These are phyloP conservation scores for Carallia brachiata DNA, from an alignment of 345 rosid genomes.

Conservation along the genomic window DNA sequence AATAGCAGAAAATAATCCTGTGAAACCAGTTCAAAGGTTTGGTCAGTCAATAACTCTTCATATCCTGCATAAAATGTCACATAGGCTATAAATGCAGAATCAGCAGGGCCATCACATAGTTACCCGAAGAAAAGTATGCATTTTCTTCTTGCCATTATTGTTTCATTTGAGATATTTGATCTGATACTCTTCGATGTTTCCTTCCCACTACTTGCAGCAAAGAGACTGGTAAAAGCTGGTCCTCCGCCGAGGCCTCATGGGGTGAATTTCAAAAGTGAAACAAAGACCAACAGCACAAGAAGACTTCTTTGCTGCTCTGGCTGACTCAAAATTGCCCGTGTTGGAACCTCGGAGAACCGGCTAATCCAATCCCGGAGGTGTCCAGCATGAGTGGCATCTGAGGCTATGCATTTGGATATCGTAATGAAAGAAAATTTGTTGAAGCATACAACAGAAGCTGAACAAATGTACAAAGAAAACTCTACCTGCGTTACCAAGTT, in stretches of 20 bases:
- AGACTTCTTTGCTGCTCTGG: slow-evolving; percentile 48
- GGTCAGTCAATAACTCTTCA: neutral
- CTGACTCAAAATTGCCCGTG: slow-evolving; percentile 17
- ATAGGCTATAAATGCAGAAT: neutral
- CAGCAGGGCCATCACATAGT: neutral
- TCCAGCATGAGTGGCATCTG: too few species aligned
- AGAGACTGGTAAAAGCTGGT: slow-evolving; percentile 40
- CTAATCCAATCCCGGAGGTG: too few species aligned
- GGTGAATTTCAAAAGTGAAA: slow-evolving; percentile 39
- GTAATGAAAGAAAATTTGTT: too few species aligned
- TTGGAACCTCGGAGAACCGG: too few species aligned
- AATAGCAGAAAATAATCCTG: neutral
- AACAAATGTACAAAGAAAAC: too few species aligned
- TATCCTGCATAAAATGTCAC: neutral
- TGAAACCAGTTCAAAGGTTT: neutral
- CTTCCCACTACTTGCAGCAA: slow-evolving; percentile 37
- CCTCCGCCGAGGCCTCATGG: slow-evolving; percentile 41
- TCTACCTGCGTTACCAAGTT: too few species aligned
- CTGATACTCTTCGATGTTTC: neutral
- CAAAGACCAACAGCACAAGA: slow-evolving; percentile 30
- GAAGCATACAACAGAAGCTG: too few species aligned
- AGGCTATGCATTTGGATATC: too few species aligned
- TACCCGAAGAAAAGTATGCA: neutral
- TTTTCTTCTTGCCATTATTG: neutral
- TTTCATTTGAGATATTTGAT: neutral